Conservation (phyloP, 169 alveolate genomes). For the Plasmodium blacklocki region DNA sequence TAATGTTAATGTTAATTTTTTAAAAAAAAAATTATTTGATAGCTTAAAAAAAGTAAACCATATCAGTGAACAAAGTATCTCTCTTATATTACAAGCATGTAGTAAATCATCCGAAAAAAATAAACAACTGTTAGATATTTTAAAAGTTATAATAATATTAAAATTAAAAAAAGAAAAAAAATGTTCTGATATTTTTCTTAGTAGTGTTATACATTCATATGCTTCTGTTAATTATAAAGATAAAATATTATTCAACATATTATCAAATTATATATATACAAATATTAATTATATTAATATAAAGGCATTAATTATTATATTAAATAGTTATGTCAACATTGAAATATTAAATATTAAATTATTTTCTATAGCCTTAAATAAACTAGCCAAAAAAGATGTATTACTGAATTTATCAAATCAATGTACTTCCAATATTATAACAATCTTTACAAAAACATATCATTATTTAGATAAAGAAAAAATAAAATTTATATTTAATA, state of each 20-base stretch:
- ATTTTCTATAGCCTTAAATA: constrained; percentile 10
- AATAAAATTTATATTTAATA: constrained; percentile 10
- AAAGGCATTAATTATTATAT: constrained; percentile 32
- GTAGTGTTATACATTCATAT: constrained; percentile 72
- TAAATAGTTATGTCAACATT: constrained; percentile 42
- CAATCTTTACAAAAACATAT: constrained; percentile 47
- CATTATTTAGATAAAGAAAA: constrained; percentile 29
- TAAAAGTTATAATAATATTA: constrained; percentile 42
- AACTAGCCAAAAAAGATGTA: constrained; percentile 19
- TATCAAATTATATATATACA: constrained; percentile 26
- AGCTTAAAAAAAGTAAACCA: constrained; percentile 35
- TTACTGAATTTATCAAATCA: constrained; percentile 38
- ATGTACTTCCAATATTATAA: constrained; percentile 49
- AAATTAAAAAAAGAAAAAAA: constrained; percentile 58
- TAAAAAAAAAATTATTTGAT: constrained; percentile 11
- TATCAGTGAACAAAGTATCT: constrained; percentile 75
- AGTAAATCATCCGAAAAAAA: constrained; percentile 33
- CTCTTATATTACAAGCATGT: constrained; percentile 64
- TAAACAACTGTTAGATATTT: constrained; percentile 34
- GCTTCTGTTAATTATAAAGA: constrained; percentile 60
- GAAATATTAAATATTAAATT: constrained; percentile 19
- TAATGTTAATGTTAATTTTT: background rate
- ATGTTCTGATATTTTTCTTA: constrained; percentile 71
- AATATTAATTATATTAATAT: constrained; percentile 30
- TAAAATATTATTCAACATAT: constrained; percentile 23